Evolutionary conservation across 306 rosid species (phyloP).

Genomic region (Calophaca sinica): DNA sequence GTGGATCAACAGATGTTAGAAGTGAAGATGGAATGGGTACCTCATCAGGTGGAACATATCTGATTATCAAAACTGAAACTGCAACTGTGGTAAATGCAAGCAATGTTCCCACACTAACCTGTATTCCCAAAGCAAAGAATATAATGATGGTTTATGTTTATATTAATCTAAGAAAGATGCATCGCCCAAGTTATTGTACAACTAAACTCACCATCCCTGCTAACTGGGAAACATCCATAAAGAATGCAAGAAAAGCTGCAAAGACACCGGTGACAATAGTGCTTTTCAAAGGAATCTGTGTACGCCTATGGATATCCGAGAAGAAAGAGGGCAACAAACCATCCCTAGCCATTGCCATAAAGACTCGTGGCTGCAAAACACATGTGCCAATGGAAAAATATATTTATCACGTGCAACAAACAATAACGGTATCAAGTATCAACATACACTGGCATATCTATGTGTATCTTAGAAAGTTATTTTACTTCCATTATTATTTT

Average conservation of each 20-base stretch:
- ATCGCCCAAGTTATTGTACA: constrained; percentile 14
- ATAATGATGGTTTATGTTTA: constrained; percentile 22
- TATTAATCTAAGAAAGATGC: constrained; percentile 30
- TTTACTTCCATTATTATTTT: constrained; percentile 1
- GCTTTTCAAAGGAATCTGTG: constrained; percentile 61
- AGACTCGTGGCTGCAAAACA: constrained; percentile 69
- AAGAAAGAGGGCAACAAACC: constrained; percentile 65
- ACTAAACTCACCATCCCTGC: constrained; percentile 77
- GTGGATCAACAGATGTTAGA: constrained; percentile 50
- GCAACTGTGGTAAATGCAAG: constrained; percentile 76
- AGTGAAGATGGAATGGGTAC: constrained; percentile 63
- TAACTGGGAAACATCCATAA: constrained; percentile 80
- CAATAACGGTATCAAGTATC: background rate
- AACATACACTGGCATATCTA: background rate
- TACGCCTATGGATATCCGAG: constrained; percentile 52
- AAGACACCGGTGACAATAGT: constrained; percentile 60
- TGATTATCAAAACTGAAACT: constrained; percentile 74
- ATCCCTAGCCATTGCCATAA: constrained; percentile 76
- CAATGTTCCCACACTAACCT: constrained; percentile 82
- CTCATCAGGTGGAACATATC: constrained; percentile 79
- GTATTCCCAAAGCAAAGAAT: constrained; percentile 38
- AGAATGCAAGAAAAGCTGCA: constrained; percentile 73
- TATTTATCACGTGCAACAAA: constrained; percentile 37
- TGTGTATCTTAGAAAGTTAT: constrained; percentile 10
- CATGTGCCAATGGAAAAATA: background rate